phyloP scores from a whole-genome alignment of 208 protist genomes.

The Wallacemonas collosoma region DNA sequence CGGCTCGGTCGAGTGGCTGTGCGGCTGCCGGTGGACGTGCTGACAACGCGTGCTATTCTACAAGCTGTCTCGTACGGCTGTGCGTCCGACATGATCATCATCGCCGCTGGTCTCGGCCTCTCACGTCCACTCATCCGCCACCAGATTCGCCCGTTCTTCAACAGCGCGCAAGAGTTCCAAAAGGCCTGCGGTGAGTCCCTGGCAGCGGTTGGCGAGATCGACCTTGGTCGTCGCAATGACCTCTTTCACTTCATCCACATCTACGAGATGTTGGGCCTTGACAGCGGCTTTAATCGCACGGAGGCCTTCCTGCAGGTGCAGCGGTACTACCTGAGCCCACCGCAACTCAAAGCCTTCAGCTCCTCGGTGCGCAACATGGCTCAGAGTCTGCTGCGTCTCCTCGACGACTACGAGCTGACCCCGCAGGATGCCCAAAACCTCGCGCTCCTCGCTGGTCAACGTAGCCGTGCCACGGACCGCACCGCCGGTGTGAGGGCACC shows the following conservation, averaged over 20 bases:
- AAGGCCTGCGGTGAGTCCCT: constrained; percentile 3
- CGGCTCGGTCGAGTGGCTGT: constrained; percentile 24
- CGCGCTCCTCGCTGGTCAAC: background rate
- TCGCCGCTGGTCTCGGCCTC: constrained; percentile 23
- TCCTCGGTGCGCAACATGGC: constrained; percentile 12
- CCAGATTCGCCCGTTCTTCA: constrained; percentile 21
- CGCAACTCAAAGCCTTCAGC: constrained; percentile 11
- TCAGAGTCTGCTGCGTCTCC: constrained; percentile 9
- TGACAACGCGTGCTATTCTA: constrained; percentile 22
- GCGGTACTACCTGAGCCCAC: constrained; percentile 16
- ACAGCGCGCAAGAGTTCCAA: constrained; percentile 22
- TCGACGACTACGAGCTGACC: constrained; percentile 1
- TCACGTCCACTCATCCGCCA: constrained; percentile 17
- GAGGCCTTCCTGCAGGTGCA: constrained; percentile 8
- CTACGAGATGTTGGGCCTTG: constrained; percentile 19
- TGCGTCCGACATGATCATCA: constrained; percentile 24
- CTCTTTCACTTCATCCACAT: constrained; percentile 19
- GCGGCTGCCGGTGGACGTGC: constrained; percentile 24
- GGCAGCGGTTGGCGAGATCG: background rate
- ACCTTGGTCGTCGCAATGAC: constrained; percentile 27
- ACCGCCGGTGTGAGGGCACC: background rate
- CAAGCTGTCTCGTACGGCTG: constrained; percentile 21
- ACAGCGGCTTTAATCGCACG: constrained; percentile 1
- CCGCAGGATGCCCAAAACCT: constrained; percentile 1
- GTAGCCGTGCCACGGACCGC: background rate